These are phyloP conservation scores for Posidonia australis DNA, from an alignment of 106 monocot species.

Conservation along the genomic window DNA sequence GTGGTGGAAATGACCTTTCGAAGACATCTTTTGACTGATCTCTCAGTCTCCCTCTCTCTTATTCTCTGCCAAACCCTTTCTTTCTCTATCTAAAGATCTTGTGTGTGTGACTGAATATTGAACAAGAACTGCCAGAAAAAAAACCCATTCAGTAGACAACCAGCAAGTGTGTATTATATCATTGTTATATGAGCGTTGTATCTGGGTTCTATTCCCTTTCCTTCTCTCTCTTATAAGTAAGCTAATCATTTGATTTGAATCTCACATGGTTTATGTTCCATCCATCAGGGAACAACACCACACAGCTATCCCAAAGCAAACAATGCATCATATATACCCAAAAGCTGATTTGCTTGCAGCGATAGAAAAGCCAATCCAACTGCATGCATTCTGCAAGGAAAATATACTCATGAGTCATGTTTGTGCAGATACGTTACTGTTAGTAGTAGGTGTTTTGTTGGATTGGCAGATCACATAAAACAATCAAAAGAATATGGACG, in stretches of 20 bases:
- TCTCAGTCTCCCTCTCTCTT: slow-evolving; percentile 3
- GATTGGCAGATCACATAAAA: neutral
- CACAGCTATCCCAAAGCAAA: slow-evolving; percentile 11
- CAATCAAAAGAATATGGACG: slow-evolving; percentile 1
- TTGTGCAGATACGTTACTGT: slow-evolving; percentile 5
- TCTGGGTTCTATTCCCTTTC: neutral
- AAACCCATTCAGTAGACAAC: slow-evolving; percentile 6
- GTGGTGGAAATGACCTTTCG: slow-evolving; percentile 25
- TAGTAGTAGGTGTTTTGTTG: neutral
- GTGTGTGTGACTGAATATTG: slow-evolving; percentile 3
- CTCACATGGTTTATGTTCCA: slow-evolving; percentile 15
- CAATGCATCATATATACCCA: slow-evolving; percentile 10
- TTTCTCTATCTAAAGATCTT: neutral
- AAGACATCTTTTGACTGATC: slow-evolving; percentile 18
- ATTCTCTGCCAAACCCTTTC: neutral
- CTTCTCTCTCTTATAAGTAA: neutral
- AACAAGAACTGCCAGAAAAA: slow-evolving; percentile 6
- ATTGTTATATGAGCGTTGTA: neutral
- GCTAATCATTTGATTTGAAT: slow-evolving; percentile 34
- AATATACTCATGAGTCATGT: slow-evolving; percentile 8
- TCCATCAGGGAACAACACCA: slow-evolving; percentile 22
- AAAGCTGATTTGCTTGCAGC: slow-evolving; percentile 21
- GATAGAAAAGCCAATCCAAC: slow-evolving; percentile 16
- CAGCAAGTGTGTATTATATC: neutral
- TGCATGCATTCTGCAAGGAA: slow-evolving; percentile 4